Evolutionary conservation across 1,139 yeast species (phyloP).

Genomic region (Arxiozyma slooffiae): DNA sequence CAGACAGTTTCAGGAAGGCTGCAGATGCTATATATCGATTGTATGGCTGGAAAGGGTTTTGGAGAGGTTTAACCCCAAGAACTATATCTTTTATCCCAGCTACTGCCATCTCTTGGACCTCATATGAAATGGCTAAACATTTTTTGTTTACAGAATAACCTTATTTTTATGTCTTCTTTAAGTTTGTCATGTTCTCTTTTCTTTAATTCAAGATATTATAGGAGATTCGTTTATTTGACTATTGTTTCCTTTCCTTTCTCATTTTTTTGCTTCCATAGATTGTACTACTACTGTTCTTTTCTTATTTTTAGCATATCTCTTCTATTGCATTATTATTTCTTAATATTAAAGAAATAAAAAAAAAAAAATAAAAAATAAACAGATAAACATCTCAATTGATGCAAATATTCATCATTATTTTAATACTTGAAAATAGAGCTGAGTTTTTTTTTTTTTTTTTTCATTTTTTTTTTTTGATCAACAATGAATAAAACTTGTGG

Average conservation of each 20-base stretch:
- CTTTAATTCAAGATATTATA: background rate
- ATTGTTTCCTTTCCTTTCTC: background rate
- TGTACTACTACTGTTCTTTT: background rate
- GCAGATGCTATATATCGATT: slow-evolving; percentile 55
- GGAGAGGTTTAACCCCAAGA: slow-evolving; percentile 84
- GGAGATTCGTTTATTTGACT: background rate
- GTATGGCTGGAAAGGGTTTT: slow-evolving; percentile 63
- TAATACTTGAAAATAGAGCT: background rate
- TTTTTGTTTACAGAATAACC: slow-evolving; percentile 13
- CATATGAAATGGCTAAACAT: slow-evolving; percentile 89
- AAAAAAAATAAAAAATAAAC: too few relatives aligned
- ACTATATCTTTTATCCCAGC: slow-evolving; percentile 90
- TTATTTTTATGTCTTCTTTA: background rate
- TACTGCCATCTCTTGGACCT: slow-evolving; percentile 97
- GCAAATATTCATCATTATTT: background rate
- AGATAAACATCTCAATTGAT: background rate
- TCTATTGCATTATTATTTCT: background rate
- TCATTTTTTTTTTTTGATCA: too few relatives aligned
- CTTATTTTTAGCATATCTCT: background rate
- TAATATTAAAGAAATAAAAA: too few relatives aligned
- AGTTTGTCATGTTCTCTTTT: background rate
- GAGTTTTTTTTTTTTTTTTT: background rate
- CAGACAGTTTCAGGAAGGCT: slow-evolving; percentile 66
- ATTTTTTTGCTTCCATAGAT: background rate
- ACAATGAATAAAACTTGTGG: background rate